These are phyloP conservation scores for Wickerhamiella bombiphila DNA, from an alignment of 805 yeast genomes.

Conservation along the genomic window DNA sequence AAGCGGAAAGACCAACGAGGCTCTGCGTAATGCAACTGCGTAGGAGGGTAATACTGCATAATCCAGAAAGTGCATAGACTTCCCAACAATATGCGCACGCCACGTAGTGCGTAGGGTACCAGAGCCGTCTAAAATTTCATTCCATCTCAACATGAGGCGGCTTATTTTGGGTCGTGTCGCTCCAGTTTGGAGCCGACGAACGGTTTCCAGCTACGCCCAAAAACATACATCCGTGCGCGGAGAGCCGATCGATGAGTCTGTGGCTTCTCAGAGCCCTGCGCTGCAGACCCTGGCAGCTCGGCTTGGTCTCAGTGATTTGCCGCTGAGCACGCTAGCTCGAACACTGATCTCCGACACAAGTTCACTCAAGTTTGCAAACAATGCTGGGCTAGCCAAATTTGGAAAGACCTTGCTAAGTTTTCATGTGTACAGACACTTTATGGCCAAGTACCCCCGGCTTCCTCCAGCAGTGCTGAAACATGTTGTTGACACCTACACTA, in stretches of 20 bases:
- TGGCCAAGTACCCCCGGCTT: constrained; percentile 73
- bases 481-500: constrained; percentile 63
- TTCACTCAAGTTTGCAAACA: constrained; percentile 43
- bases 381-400: constrained; percentile 63
- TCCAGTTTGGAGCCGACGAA: no score
- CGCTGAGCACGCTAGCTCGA: constrained; percentile 60
- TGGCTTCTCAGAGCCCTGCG: constrained; percentile 50
- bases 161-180: no score
- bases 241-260: constrained; percentile 31
- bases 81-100: no score
- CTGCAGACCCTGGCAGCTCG: constrained; percentile 68
- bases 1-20: no score
- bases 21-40: no score
- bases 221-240: constrained; percentile 16
- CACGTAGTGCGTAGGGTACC: no score
- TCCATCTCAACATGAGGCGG: no score
- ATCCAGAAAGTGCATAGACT: no score
- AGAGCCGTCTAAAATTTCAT: no score
- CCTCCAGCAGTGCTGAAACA: constrained; percentile 66
- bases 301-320: constrained; percentile 37
- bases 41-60: no score
- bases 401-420: constrained; percentile 67
- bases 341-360: constrained; percentile 48
- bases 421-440: constrained; percentile 58
- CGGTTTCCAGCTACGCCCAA: constrained; percentile 10